phyloP scores from a whole-genome alignment of 2,329 filamentous ascomycete species.

The Cercospora sp. region DNA sequence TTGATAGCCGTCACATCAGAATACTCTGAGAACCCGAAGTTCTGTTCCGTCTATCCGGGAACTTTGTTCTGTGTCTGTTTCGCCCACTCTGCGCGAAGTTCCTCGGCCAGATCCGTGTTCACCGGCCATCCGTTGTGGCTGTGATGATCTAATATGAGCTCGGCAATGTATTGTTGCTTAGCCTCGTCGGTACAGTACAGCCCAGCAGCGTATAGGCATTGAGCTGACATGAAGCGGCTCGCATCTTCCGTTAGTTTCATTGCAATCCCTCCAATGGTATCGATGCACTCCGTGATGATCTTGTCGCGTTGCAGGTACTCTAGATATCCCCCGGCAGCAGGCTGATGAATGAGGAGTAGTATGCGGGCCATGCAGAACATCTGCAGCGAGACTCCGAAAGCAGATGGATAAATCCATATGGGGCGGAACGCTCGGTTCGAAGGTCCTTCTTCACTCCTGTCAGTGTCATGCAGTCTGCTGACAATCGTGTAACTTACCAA shows the following conservation, averaged over 20 bases:
- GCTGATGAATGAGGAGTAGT: conserved; percentile 55
- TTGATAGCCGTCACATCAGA: not conserved
- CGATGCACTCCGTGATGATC: conserved; percentile 50
- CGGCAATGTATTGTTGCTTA: conserved; percentile 43
- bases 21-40: not conserved
- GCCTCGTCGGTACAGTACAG: conserved; percentile 45
- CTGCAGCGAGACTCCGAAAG: conserved; percentile 52
- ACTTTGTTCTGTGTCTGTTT: conserved; percentile 20
- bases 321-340: conserved; percentile 52
- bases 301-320: conserved; percentile 51
- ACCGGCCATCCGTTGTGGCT: conserved; percentile 46
- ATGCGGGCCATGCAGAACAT: conserved; percentile 56
- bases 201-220: conserved; percentile 48
- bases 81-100: conserved; percentile 31
- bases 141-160: conserved; percentile 44
- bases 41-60: not conserved
- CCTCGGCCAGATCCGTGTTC: conserved; percentile 36
- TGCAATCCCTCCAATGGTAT: conserved; percentile 54
- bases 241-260: conserved; percentile 47
- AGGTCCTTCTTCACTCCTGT: conserved; percentile 32
- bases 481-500: not conserved
- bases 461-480: not conserved
- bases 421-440: conserved; percentile 51
- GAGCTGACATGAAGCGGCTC: conserved; percentile 48
- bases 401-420: conserved; percentile 55